Conservation (phyloP, 495 filamentous ascomycete genomes). For the Aspergillus baeticus region DNA sequence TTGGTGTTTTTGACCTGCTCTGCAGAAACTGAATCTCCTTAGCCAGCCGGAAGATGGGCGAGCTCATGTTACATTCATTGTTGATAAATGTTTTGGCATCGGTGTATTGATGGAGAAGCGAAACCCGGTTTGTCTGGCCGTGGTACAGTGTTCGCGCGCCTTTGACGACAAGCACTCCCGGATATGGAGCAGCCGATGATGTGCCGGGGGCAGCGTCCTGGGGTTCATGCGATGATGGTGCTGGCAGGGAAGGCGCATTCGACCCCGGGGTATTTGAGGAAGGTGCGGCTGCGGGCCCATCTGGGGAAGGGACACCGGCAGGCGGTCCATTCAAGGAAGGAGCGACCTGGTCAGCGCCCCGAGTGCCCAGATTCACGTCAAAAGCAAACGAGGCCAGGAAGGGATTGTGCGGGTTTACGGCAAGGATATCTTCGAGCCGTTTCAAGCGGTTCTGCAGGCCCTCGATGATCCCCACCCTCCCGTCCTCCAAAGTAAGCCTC, state of each 20-base stretch:
- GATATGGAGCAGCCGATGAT: neutral
- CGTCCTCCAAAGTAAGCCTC: neutral
- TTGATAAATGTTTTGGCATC: conserved; percentile 27
- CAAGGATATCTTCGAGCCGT: conserved; percentile 21
- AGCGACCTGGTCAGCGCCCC: no score
- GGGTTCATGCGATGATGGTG: neutral
- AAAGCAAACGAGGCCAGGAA: no score
- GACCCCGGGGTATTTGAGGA: neutral
- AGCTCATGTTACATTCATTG: conserved; percentile 18
- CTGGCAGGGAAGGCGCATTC: neutral
- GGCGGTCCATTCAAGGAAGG: no score
- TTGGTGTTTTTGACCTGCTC: conserved; percentile 13
- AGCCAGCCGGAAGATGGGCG: conserved; percentile 20
- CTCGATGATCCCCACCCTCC: conserved; percentile 22
- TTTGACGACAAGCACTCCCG: conserved; percentile 25
- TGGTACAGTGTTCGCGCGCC: conserved; percentile 27
- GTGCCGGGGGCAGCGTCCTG: neutral
- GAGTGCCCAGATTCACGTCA: no score
- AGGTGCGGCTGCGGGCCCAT: no score
- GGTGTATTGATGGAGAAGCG: conserved; percentile 25
- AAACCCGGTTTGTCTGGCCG: conserved; percentile 24
- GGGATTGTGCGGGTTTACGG: neutral
- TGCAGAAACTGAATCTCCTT: conserved; percentile 32
- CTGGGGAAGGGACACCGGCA: no score
- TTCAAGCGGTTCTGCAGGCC: conserved; percentile 26